Percentiles rank a stretch among this genome's conserved stretches.
Evolutionary conservation across 345 rosid genomes (phyloP).

Genomic region (Barbarea vulgaris): DNA sequence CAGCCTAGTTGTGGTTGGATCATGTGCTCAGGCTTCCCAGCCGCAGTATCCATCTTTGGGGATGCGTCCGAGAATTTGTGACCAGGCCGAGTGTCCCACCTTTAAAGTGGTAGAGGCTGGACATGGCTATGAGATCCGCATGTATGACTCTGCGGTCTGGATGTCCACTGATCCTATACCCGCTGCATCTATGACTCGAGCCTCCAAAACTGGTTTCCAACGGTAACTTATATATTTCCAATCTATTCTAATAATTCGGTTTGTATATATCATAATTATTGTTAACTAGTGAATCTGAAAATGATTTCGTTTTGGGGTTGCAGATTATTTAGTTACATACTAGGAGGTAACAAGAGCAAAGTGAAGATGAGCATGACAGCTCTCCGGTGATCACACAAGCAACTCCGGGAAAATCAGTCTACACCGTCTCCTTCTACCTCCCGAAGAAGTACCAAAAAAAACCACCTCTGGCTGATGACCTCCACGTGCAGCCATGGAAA

Average conservation of each 20-base stretch:
- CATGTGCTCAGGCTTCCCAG: constrained; percentile 11
- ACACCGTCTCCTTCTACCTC: constrained; percentile 23
- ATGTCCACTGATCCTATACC: constrained; percentile 24
- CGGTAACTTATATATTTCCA: constrained; percentile 15
- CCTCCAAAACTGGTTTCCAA: constrained; percentile 31
- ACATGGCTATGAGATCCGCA: constrained; percentile 31
- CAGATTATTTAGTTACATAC: constrained; percentile 36
- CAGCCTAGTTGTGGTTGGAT: constrained; percentile 26
- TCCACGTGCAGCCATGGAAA: constrained; percentile 16
- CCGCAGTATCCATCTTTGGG: no score
- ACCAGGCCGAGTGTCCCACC: constrained; percentile 32
- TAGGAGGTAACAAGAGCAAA: constrained; percentile 32
- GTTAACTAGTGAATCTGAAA: background rate
- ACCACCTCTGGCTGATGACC: constrained; percentile 20
- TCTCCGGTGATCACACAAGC: constrained; percentile 31
- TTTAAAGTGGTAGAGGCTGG: constrained; percentile 12
- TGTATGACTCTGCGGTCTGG: constrained; percentile 21
- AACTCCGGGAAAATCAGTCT: constrained; percentile 19
- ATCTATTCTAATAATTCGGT: background rate
- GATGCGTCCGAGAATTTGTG: constrained; percentile 25
- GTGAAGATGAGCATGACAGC: constrained; percentile 36
- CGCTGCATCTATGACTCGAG: constrained; percentile 27
- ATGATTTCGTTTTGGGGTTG: background rate
- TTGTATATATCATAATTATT: background rate
- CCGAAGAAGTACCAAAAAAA: constrained; percentile 24